Base-by-base conservation (phyloP, 495 filamentous ascomycete species). In the Letharia columbiana region DNA sequence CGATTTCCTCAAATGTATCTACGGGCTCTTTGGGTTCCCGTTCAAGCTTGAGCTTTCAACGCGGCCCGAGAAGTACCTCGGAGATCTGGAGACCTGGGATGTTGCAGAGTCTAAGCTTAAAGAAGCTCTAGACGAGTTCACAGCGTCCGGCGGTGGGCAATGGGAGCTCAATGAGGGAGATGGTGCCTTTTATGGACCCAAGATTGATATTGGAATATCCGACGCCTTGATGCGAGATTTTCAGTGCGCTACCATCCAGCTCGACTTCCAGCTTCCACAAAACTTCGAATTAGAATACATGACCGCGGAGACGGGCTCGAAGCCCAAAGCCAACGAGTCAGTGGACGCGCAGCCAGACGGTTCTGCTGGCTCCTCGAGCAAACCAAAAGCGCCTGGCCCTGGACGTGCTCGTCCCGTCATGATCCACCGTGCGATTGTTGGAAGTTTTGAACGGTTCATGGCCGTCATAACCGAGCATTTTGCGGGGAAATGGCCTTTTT, bases 401-500 rank as follows among this genome's bases (percentile, higher is more conserved):
- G 91, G 91, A 61, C 94, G 87, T 74, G 91, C 91, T 58, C 87
- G 94, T 15, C 94, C 94, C 4, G 94, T 98, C 70, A 95, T 98
- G 82, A 94, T 98, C 67, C 94, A 98, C 77, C 90, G 94, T 67
- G 94, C 94, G 59, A 94, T 98, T 74, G 87, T 91, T 61, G 94
- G 94, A 63, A 90, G 86, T 69, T 90, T 97, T 71, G 94, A 98
- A 79, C 89, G 94, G 56, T 96, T 98, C 79, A 88, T 95, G 66
- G 94, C 88, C 63, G 96, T 98, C 68, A 78, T 97, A 64, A 91
- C 82, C 35, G 94, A 98, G 79, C 94, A 98, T 75, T 98, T 96
- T 73, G 94, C 81, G 50, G 94, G 94, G 68, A 96, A 96, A 78
- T 98, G 93, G 93, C 94, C 94, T 0, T 96, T 97, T 83, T 98